These are phyloP conservation scores for Yarrowia hollandica DNA, from an alignment of 805 yeast species.

Conservation along the genomic window DNA sequence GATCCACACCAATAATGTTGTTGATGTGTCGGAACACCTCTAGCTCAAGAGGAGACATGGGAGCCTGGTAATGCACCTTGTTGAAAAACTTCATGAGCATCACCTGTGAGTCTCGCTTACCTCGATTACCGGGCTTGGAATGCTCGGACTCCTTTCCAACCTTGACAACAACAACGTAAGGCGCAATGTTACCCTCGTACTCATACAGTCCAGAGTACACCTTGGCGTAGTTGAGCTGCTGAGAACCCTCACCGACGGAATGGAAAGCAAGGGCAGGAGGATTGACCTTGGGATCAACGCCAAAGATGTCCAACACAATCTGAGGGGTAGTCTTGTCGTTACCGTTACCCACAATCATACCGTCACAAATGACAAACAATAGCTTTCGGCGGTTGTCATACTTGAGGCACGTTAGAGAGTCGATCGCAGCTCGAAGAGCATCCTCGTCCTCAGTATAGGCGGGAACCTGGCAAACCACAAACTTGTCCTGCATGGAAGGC, in stretches of 20 bases:
- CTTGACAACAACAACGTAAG: slow-evolving; percentile 55
- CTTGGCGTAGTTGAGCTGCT: slow-evolving; percentile 61
- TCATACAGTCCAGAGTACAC: slow-evolving; percentile 64
- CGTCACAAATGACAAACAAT: slow-evolving; percentile 59
- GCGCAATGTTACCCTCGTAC: slow-evolving; percentile 55
- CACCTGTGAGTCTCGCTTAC: slow-evolving; percentile 65
- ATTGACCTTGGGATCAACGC: slow-evolving; percentile 49
- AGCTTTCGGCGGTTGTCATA: slow-evolving; percentile 60
- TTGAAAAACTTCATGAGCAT: slow-evolving; percentile 59
- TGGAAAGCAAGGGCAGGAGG: slow-evolving; percentile 56
- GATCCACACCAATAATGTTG: slow-evolving; percentile 60
- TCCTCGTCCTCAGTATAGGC: slow-evolving; percentile 59
- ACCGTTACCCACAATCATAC: slow-evolving; percentile 60
- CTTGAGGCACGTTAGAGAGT: slow-evolving; percentile 56
- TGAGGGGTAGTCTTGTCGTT: slow-evolving; percentile 59
- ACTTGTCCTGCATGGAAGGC: slow-evolving; percentile 45
- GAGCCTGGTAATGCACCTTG: slow-evolving; percentile 57
- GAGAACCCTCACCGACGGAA: slow-evolving; percentile 60
- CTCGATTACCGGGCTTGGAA: slow-evolving; percentile 58
- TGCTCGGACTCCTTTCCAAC: slow-evolving; percentile 58
- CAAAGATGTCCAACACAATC: slow-evolving; percentile 51
- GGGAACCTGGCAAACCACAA: slow-evolving; percentile 48
- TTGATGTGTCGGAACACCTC: slow-evolving; percentile 56
- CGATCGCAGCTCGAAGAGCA: slow-evolving; percentile 56
- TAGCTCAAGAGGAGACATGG: slow-evolving; percentile 60